Percentiles rank a stretch among this genome's conserved stretches.
Evolutionary conservation across 1,284 basidiomycete genomes (phyloP).

Genomic region (Moesziomyces sp.): DNA sequence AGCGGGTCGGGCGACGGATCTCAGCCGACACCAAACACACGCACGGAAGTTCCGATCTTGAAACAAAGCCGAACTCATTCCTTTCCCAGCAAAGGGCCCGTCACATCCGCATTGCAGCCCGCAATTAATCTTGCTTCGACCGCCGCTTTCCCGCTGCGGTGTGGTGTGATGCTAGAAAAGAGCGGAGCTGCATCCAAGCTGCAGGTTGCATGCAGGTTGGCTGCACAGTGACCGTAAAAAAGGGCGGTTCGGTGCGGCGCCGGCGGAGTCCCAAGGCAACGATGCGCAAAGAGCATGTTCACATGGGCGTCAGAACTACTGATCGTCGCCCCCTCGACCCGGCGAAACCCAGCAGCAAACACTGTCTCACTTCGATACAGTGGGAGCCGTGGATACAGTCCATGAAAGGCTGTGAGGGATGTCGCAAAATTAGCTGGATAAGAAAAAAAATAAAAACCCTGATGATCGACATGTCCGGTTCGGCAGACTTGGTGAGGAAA

Average conservation of each 20-base stretch:
- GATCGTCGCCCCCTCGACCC: too few species aligned
- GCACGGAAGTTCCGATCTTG: too few species aligned
- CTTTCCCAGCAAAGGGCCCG: too few species aligned
- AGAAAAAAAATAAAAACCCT: background rate
- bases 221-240: background rate
- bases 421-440: background rate
- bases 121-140: too few species aligned
- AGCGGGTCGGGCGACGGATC: background rate
- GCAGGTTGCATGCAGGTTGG: background rate
- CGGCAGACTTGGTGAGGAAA: background rate
- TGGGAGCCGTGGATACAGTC: too few species aligned
- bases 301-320: background rate
- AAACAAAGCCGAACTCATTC: too few species aligned
- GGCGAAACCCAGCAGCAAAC: too few species aligned
- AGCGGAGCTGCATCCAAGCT: background rate
- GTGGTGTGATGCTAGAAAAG: background rate
- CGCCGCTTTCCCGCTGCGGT: background rate
- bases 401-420: too few species aligned
- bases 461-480: constrained; percentile 26
- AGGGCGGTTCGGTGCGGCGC: too few species aligned
- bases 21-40: background rate
- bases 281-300: background rate
- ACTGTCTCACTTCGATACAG: too few species aligned
- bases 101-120: too few species aligned
- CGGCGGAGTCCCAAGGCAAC: background rate